Conservation (phyloP, 352 stramenopile genomes). For the Phytophthora syringae region DNA sequence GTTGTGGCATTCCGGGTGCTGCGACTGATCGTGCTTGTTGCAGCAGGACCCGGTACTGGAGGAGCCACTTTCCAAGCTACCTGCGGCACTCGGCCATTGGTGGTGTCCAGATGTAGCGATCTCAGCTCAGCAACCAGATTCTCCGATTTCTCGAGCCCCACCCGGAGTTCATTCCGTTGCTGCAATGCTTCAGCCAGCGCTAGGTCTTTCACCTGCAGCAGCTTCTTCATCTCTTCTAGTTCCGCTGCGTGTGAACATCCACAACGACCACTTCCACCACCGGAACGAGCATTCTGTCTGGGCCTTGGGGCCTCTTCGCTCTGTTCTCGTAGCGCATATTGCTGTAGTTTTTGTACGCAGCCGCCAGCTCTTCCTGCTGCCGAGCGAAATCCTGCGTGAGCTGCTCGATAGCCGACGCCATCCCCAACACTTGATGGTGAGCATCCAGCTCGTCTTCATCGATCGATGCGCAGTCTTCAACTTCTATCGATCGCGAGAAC, state of each 20-base stretch:
- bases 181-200: conserved; percentile 62
- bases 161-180: conserved; percentile 61
- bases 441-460: conserved; percentile 45
- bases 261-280: conserved; percentile 2
- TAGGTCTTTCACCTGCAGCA: conserved; percentile 62
- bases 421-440: conserved; percentile 69
- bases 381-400: conserved; percentile 66
- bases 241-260: conserved; percentile 41
- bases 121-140: conserved; percentile 47
- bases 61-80: conserved; percentile 31
- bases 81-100: conserved; percentile 25
- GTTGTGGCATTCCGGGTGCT: conserved; percentile 17
- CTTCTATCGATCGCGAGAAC: background rate
- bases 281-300: background rate
- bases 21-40: conserved; percentile 1
- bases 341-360: conserved; percentile 64
- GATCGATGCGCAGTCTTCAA: conserved; percentile 3
- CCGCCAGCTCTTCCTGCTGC: conserved; percentile 56
- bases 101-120: conserved; percentile 30
- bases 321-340: conserved; percentile 33
- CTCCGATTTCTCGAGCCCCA: conserved; percentile 55
- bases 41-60: conserved; percentile 5
- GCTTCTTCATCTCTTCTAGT: conserved; percentile 42
- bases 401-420: conserved; percentile 67
- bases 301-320: conserved; percentile 3